Evolutionary conservation across 2,329 filamentous ascomycete species (phyloP).

Genomic region (Pseudogymnoascus sp.): DNA sequence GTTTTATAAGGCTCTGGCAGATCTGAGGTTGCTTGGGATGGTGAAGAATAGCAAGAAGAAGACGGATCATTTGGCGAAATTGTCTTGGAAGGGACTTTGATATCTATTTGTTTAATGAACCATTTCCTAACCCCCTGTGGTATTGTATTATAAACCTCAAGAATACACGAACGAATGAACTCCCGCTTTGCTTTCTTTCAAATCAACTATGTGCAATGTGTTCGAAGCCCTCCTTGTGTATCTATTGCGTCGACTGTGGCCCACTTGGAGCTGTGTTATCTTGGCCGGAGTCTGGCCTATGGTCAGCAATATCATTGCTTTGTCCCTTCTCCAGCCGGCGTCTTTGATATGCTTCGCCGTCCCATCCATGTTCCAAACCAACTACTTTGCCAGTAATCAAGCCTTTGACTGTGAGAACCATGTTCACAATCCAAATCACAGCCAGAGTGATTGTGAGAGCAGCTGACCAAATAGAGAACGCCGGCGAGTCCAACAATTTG

Average conservation of each 20-base stretch:
- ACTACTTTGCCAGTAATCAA: constrained; percentile 28
- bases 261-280: neutral
- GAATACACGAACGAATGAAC: neutral
- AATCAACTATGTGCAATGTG: neutral
- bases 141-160: neutral
- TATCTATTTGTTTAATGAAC: constrained; percentile 8
- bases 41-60: constrained; percentile 87
- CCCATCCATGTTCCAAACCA: constrained; percentile 26
- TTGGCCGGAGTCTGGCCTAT: neutral
- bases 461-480: constrained; percentile 34
- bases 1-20: constrained; percentile 81
- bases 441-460: constrained; percentile 31
- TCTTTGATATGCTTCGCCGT: constrained; percentile 22
- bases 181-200: neutral
- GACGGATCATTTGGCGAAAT: constrained; percentile 82
- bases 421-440: constrained; percentile 28
- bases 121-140: neutral
- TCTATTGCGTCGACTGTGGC: neutral
- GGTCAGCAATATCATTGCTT: neutral
- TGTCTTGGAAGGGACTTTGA: constrained; percentile 68
- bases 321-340: neutral
- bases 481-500: constrained; percentile 31
- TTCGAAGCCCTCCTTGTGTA: neutral
- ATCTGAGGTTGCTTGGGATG: constrained; percentile 78
- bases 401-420: constrained; percentile 28